These are phyloP conservation scores for Picocystis sp. DNA, from an alignment of 163 green algal genomes.

Conservation along the genomic window DNA sequence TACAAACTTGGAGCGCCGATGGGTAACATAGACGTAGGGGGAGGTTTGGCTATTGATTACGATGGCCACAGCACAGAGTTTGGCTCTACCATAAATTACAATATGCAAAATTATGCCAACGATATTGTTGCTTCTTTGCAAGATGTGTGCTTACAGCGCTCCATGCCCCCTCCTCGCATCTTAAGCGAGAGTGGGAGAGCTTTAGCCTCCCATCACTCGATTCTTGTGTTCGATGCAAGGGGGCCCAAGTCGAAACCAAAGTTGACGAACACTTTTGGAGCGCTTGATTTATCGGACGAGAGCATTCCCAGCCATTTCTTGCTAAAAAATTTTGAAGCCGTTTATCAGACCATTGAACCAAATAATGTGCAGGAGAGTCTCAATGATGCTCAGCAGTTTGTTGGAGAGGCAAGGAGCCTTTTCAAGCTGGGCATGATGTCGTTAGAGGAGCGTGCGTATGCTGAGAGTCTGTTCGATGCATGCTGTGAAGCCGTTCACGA, in stretches of 20 bases:
- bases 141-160: conserved; percentile 22
- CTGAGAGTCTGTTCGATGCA: conserved; percentile 26
- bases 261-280: not conserved
- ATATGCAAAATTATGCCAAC: conserved; percentile 43
- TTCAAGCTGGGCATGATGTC: conserved; percentile 48
- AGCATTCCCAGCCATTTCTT: conserved; percentile 29
- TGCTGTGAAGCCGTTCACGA: conserved; percentile 17
- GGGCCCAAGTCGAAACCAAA: not conserved
- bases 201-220: conserved; percentile 42
- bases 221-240: conserved; percentile 49
- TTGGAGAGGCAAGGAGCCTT: conserved; percentile 31
- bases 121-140: conserved; percentile 24
- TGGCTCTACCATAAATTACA: conserved; percentile 29
- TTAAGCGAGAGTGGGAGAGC: conserved; percentile 42
- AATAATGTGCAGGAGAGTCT: conserved; percentile 31
- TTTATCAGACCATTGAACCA: conserved; percentile 18
- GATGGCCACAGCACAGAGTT: conserved; percentile 33
- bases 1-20: conserved; percentile 32
- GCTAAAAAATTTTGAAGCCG: conserved; percentile 35
- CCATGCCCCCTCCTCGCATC: conserved; percentile 28
- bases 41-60: conserved; percentile 45
- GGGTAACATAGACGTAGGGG: conserved; percentile 36
- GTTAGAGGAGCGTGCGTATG: conserved; percentile 34
- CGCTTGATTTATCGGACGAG: conserved; percentile 3
- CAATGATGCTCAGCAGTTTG: conserved; percentile 44